phyloP scores from a whole-genome alignment of 108 stramenopile species.

The Fragilariopsis cylindrus region DNA sequence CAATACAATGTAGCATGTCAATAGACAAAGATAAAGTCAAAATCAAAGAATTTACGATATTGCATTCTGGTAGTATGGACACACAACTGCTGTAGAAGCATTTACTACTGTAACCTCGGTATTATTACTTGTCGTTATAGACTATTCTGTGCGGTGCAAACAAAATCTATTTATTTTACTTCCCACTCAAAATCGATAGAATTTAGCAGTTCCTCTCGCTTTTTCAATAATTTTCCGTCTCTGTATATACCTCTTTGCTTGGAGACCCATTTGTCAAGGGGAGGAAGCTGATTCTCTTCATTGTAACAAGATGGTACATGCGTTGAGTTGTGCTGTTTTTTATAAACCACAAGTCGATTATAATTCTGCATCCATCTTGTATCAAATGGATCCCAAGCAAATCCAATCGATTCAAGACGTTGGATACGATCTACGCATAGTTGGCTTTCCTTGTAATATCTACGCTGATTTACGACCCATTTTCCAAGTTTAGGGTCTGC shows the following conservation, averaged over 20 bases:
- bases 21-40: too few relatives aligned
- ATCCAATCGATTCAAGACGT: conserved; percentile 1
- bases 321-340: conserved; percentile 1
- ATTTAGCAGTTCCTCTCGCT: not conserved
- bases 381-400: conserved; percentile 1
- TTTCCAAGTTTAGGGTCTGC: not conserved
- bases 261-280: not conserved
- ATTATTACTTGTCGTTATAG: too few relatives aligned
- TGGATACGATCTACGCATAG: not conserved
- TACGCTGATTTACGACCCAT: not conserved
- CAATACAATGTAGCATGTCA: too few relatives aligned
- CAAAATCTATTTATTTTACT: not conserved
- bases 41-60: too few relatives aligned
- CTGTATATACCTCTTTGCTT: not conserved
- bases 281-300: not conserved
- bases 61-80: too few relatives aligned
- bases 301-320: not conserved
- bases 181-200: conserved; percentile 2
- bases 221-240: not conserved
- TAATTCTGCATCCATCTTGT: conserved; percentile 1
- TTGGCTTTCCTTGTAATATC: not conserved
- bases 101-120: too few relatives aligned
- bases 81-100: too few relatives aligned
- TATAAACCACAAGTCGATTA: conserved; percentile 2
- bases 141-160: too few relatives aligned